A percentile compares a stretch with the other conserved stretches of the same genome.
These are phyloP conservation scores for Ascochyta viciae-villosae DNA, from an alignment of 2,329 filamentous ascomycete species.

Conservation along the genomic window DNA sequence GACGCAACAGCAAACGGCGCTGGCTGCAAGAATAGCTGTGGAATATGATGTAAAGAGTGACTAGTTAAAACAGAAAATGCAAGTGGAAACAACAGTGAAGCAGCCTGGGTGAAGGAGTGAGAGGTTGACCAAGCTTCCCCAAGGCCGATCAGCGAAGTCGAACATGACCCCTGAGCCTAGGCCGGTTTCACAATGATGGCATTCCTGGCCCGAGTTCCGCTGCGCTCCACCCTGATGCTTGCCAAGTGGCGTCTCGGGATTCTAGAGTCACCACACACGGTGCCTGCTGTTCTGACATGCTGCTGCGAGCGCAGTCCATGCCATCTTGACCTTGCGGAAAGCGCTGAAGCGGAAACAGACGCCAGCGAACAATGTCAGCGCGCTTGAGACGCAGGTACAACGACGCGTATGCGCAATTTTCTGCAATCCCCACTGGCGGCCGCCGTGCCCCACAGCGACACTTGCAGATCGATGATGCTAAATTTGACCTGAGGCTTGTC, in stretches of 20 bases:
- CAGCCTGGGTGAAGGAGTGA: constrained; percentile 41
- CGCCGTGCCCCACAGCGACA: constrained; percentile 10
- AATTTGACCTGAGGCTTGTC: constrained; percentile 5
- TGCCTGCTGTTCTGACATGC: constrained; percentile 7
- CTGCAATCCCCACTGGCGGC: constrained; percentile 16
- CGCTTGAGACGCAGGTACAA: constrained; percentile 22
- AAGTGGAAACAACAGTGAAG: constrained; percentile 44
- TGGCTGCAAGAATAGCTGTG: constrained; percentile 28
- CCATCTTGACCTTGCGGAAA: constrained; percentile 1
- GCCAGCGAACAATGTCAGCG: constrained; percentile 2
- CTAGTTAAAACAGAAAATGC: constrained; percentile 37
- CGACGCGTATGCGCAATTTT: constrained; percentile 19
- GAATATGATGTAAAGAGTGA: constrained; percentile 39
- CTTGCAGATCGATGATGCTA: constrained; percentile 20
- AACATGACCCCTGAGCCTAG: constrained; percentile 35
- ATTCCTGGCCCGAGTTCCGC: constrained; percentile 13
- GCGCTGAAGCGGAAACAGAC: neutral
- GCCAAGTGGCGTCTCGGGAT: constrained; percentile 13
- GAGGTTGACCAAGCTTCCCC: constrained; percentile 33
- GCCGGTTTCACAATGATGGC: constrained; percentile 29
- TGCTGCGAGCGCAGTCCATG: neutral
- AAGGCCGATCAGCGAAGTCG: constrained; percentile 33
- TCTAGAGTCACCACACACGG: constrained; percentile 7
- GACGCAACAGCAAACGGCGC: constrained; percentile 33
- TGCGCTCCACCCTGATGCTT: constrained; percentile 12